Evolutionary conservation across 2,329 filamentous ascomycete genomes (phyloP), one percentile per base, ranked within the genome.

Genomic region (Diaporthe capsici): DNA sequence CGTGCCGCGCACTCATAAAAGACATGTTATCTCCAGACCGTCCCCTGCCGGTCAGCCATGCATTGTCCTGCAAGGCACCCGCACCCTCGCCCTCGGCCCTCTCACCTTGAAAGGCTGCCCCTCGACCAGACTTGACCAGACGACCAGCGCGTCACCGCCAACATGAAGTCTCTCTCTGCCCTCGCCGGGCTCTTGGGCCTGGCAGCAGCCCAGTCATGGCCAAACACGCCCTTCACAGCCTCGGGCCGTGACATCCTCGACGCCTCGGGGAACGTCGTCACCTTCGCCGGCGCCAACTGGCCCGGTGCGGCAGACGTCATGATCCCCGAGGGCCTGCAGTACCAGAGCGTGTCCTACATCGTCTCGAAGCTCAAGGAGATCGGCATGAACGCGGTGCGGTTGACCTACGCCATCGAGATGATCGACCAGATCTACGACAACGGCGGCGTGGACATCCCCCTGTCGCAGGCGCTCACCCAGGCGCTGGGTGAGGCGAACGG

Each of bases 361-460:
- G 86, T 90, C 3, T 81, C 85, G 20, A 86, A 86, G 81, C 84
- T 90, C 78, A 88, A 88, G 74, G 86, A 85, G 75, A 80, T 89
- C 1, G 88, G 88, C 20, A 87, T 91, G 82, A 91, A 91, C 78
- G 86, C 87, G 1, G 86, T 91, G 20, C 87, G 89, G 4, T 80
- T 91, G 75, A 90, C 88, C 0, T 91, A 88, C 75, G 88, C 89
- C 1, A 90, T 88, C 77, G 85, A 91, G 78, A 88, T 91, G 88
- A 82, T 91, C 49, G 89, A 91, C 76, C 83, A 87, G 76, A 86
- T 86, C 75, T 82, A 85, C 57, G 82, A 82, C 37, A 84, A 85
- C 58, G 82, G 80, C 22, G 83, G 82, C 12, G 76, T 79, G 47
- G 86, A 87, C 75, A 82, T 84, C 1, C 81, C 82, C 12, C 79